These are phyloP conservation scores for Pseudognaphalium luteoalbum DNA, from an alignment of 129 eudicot genomes.

Conservation along the genomic window DNA sequence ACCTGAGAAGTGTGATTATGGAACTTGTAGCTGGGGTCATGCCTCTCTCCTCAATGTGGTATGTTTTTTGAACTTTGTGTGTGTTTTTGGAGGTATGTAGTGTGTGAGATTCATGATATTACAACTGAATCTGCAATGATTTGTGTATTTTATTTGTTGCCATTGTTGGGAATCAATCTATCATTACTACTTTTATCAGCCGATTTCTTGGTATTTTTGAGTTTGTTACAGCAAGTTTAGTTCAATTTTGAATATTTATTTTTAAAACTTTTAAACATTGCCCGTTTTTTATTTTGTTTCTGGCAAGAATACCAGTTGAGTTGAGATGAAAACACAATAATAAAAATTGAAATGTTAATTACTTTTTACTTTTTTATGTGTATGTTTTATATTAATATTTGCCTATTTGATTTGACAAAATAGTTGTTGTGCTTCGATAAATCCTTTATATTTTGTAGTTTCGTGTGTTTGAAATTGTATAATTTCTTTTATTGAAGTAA, in stretches of 20 bases:
- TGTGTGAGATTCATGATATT: conserved; percentile 23
- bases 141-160: background rate
- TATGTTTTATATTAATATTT: conserved; percentile 7
- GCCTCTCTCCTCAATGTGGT: conserved; percentile 94
- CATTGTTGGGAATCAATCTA: background rate
- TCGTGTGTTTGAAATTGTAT: conserved; percentile 9
- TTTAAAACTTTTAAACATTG: background rate
- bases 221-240: background rate
- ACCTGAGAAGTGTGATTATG: conserved; percentile 96
- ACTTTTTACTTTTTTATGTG: conserved; percentile 6
- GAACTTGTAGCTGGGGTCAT: conserved; percentile 84
- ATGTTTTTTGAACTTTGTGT: conserved; percentile 24
- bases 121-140: conserved; percentile 19
- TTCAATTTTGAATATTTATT: background rate
- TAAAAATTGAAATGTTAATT: background rate
- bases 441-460: conserved; percentile 20
- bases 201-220: background rate
- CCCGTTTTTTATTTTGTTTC: background rate
- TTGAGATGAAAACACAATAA: conserved; percentile 6
- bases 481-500: conserved; percentile 3
- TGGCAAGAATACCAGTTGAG: conserved; percentile 11
- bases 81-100: conserved; percentile 25
- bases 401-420: conserved; percentile 10
- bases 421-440: conserved; percentile 16
- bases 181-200: conserved; percentile 10